Evolutionary conservation across 1,284 basidiomycete species (phyloP), one percentile per base, ranked within the genome.

Genomic region (Ustilago esculenta): DNA sequence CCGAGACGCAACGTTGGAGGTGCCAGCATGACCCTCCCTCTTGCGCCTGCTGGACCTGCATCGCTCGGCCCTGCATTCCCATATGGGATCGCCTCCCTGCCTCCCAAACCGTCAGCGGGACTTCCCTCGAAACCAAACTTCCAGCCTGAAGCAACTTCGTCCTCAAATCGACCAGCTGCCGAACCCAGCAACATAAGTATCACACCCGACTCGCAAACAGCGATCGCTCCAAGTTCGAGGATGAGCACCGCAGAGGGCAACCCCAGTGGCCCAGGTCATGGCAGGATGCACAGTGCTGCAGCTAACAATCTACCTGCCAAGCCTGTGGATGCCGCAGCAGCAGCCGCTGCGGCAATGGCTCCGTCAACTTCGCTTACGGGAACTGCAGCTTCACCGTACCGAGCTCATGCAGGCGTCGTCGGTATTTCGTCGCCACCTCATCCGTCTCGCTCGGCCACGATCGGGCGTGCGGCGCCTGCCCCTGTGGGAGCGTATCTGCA

Each of bases 61-160:
- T 49, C 55, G 27, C 46, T 49, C 7, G 54, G 25, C 17, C 55
- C 54, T 8, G 61, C 50, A 3, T 58, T 58, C 50, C 61, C 61
- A 0, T 50, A 65, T 5, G 55, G 50, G 10, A 39, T 58, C 12
- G 61, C 57, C 14, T 47, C 53, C 11, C 32, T 66, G 25, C 68
- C 68, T 18, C 54, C 43, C 1, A 58, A 45, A 23, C 68, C 68
- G 14, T 35, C 51, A 0, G 52, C 54, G 4, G 54, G 58, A 18
- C 47, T 71, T 3, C 68, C 68, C 4, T 60, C 63, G 15, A 52
- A 43, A 35, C 68, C 68, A 17, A 56, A 9, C 17, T 66, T 63
- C 36, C 41, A 44, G 10, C 6, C 45, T 14, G 67, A 58, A 8
- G 37, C 33, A 15, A 20, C 48, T 18, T 17, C 44, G 37, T 40